Percentiles rank a stretch among this genome's conserved stretches.
Evolutionary conservation across 2,329 filamentous ascomycete species (phyloP).

Genomic region (Sclerotinia nivalis): DNA sequence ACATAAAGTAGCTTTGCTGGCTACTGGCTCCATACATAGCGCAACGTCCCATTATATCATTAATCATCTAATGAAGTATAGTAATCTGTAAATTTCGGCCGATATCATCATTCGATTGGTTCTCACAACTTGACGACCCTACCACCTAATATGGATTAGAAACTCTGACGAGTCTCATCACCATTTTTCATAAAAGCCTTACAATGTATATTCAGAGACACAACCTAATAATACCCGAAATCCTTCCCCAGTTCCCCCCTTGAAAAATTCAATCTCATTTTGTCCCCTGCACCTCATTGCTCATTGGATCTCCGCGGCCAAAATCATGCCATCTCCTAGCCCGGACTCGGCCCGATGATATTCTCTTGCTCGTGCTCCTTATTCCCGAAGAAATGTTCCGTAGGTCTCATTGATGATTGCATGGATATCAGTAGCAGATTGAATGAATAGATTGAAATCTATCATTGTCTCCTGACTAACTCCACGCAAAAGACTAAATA

Average conservation of each 20-base stretch:
- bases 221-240: slow-evolving; percentile 19
- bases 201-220: slow-evolving; percentile 6
- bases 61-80: not conserved
- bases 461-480: not conserved
- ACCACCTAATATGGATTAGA: not conserved
- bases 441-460: not conserved
- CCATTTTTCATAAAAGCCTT: not conserved
- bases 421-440: not conserved
- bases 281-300: not conserved
- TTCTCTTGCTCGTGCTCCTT: not conserved
- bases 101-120: not conserved
- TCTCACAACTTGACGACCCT: not conserved
- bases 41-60: not conserved
- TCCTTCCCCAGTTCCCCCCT: slow-evolving; percentile 9
- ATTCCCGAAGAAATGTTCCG: not conserved
- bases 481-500: not conserved
- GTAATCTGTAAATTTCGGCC: not conserved
- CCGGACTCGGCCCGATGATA: slow-evolving; percentile 11
- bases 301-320: slow-evolving; percentile 4
- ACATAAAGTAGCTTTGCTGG: not conserved
- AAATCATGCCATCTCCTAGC: not conserved
- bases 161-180: slow-evolving; percentile 3
- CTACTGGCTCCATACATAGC: not conserved
- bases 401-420: not conserved
- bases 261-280: slow-evolving; percentile 11